These are phyloP conservation scores for Sarocladium kiliense DNA, from an alignment of 2,329 filamentous ascomycete genomes.

Conservation along the genomic window DNA sequence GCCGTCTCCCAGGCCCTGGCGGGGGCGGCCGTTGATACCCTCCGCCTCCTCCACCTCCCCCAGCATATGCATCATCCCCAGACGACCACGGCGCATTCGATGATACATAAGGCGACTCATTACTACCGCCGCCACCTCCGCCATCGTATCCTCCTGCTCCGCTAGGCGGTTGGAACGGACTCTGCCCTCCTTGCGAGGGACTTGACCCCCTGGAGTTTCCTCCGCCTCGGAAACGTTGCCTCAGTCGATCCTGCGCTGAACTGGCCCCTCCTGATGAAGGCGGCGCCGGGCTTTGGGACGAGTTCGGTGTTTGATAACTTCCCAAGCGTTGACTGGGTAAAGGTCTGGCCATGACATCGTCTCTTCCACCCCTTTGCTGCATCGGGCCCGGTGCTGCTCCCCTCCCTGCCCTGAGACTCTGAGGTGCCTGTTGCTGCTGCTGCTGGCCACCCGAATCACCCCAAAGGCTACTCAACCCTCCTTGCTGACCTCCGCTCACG, in stretches of 20 bases:
- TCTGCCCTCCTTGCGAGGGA: constrained; percentile 35
- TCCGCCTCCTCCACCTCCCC: constrained; percentile 29
- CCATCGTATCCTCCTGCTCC: constrained; percentile 23
- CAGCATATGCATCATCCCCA: constrained; percentile 33
- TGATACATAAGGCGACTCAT: constrained; percentile 35
- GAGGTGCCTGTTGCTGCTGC: constrained; percentile 28
- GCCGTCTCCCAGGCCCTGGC: constrained; percentile 21
- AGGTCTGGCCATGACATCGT: constrained; percentile 46
- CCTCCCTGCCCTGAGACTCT: constrained; percentile 41
- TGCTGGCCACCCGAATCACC: constrained; percentile 35
- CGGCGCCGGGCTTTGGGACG: constrained; percentile 14
- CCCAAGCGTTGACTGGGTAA: constrained; percentile 69
- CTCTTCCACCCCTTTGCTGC: constrained; percentile 23
- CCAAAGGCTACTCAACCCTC: constrained; percentile 53
- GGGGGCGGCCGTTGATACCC: constrained; percentile 12
- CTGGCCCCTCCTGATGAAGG: constrained; percentile 34
- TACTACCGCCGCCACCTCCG: constrained; percentile 15
- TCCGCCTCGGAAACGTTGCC: constrained; percentile 70
- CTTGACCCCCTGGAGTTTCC: constrained; percentile 54
- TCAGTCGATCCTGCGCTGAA: constrained; percentile 73
- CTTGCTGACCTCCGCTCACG: constrained; percentile 19
- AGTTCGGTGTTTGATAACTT: constrained; percentile 59
- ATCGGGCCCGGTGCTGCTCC: constrained; percentile 22
- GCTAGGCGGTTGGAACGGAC: constrained; percentile 45
- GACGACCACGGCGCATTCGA: constrained; percentile 44